Evolutionary conservation across 352 stramenopile species (phyloP), one percentile per base, ranked within the genome.

Genomic region (Globisporangium ultimum): DNA sequence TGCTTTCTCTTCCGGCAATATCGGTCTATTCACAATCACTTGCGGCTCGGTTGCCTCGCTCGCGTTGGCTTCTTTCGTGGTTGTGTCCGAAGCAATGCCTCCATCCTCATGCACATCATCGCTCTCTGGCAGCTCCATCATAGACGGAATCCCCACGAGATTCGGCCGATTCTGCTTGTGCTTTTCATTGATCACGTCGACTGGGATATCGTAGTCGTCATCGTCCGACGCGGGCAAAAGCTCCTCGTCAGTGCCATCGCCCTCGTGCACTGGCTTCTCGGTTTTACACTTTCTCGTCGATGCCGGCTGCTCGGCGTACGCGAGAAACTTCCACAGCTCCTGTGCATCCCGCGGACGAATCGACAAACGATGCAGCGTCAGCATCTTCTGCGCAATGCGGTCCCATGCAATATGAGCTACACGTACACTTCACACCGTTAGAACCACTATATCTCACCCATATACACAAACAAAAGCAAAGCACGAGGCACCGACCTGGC

Each of bases 321-420:
- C 74, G 38, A 91, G 58, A 48, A 84, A 91, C 64, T 89, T 91
- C 82, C 82, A 91, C 20, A 89, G 66, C 17, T 61, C 12, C 60
- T 88, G 82, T 32, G 79, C 88, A 3, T 84, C 73, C 36, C 54
- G 57, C 0, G 76, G 46, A 12, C 52, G 64, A 41, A 86, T 53
- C 18, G 32, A 40, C 9, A 89, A 38, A 0, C 70, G 66, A 34
- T 88, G 74, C 11, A 59, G 72, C 48, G 54, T 61, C 20, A 67
- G 51, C 64, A 91, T 66, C 14, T 61, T 69, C 48, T 63, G 67
- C 6, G 73, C 58, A 7, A 91, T 69, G 9, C 66, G 41, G 20
- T 68, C 63, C 82, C 82, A 91, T 9, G 63, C 56, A 43, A 91
- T 88, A 22, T 59, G 58, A 15, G 34, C 51, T 52, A 20, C 20